These are phyloP conservation scores for Schizophyllum amplum DNA, from an alignment of 1,284 basidiomycete genomes.

Conservation along the genomic window DNA sequence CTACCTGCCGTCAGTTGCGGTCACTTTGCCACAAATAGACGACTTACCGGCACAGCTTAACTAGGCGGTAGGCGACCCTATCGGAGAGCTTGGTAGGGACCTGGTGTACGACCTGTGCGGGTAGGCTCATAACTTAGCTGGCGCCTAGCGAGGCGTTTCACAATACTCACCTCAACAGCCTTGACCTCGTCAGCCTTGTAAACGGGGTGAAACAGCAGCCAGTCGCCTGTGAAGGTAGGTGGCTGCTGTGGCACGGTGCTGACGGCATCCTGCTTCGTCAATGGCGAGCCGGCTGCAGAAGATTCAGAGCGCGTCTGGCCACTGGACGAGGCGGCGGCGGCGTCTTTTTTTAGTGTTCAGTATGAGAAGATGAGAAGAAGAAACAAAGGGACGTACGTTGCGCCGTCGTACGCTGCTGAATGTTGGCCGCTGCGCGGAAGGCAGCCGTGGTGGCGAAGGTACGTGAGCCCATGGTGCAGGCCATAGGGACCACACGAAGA, in stretches of 20 bases:
- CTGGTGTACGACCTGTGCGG: constrained; percentile 61
- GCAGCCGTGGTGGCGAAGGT: not conserved
- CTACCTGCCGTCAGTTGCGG: constrained; percentile 23
- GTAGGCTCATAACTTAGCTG: not conserved
- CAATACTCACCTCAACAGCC: constrained; percentile 50
- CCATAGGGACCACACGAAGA: not conserved
- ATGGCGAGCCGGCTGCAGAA: not conserved
- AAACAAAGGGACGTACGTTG: not conserved
- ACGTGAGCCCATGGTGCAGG: not conserved
- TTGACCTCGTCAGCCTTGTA: constrained; percentile 74
- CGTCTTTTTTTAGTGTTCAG: no score
- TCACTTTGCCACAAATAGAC: not conserved
- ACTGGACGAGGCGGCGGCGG: not conserved
- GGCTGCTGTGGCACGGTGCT: constrained; percentile 39
- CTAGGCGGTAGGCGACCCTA: constrained; percentile 60
- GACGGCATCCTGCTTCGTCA: constrained; percentile 27
- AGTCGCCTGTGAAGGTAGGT: constrained; percentile 47
- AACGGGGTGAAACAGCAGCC: constrained; percentile 80
- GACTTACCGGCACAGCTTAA: constrained; percentile 45
- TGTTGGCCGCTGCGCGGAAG: not conserved
- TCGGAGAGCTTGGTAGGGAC: constrained; percentile 64
- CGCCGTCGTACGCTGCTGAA: not conserved
- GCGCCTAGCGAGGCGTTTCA: not conserved
- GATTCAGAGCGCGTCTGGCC: not conserved
- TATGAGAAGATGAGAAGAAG: not conserved